phyloP scores from a whole-genome alignment of 116 monocot genomes.

The Zostera marina region DNA sequence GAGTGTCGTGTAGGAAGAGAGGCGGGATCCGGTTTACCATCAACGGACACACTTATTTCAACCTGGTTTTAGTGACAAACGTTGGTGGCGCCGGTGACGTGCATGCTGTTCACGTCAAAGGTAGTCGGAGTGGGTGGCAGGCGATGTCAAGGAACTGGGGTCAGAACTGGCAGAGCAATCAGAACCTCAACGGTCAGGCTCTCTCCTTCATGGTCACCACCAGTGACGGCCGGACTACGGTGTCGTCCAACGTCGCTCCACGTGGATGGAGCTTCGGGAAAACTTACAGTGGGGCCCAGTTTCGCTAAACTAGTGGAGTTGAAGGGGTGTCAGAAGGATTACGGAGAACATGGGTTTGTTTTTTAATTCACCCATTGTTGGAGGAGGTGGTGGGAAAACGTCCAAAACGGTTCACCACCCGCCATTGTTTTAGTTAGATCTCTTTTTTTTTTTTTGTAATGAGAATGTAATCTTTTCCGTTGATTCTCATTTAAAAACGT shows the following conservation, averaged over 20 bases:
- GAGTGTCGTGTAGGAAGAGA: slow-evolving; percentile 36
- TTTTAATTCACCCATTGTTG: slow-evolving; percentile 5
- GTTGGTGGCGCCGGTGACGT: slow-evolving; percentile 54
- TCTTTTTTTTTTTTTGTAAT: too few species aligned
- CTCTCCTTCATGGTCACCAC: slow-evolving; percentile 54
- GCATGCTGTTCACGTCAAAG: slow-evolving; percentile 31
- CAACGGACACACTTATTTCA: slow-evolving; percentile 65
- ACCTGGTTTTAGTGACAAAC: slow-evolving; percentile 49
- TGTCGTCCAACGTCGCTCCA: slow-evolving; percentile 37
- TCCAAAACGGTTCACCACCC: not conserved
- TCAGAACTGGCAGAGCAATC: slow-evolving; percentile 57
- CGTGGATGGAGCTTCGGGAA: slow-evolving; percentile 41
- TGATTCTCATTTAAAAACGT: too few species aligned
- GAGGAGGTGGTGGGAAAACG: not conserved
- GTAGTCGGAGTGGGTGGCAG: slow-evolving; percentile 33
- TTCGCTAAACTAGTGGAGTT: not conserved
- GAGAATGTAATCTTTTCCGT: too few species aligned
- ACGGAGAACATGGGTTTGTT: not conserved
- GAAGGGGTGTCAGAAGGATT: too few species aligned
- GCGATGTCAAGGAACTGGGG: slow-evolving; percentile 64
- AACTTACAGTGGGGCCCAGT: slow-evolving; percentile 36
- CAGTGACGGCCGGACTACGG: slow-evolving; percentile 29
- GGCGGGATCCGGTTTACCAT: slow-evolving; percentile 63
- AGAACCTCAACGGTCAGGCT: slow-evolving; percentile 30
- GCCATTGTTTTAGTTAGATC: not conserved